phyloP scores from a whole-genome alignment of 305 asterid genomes.

The Coffea humblotiana region DNA sequence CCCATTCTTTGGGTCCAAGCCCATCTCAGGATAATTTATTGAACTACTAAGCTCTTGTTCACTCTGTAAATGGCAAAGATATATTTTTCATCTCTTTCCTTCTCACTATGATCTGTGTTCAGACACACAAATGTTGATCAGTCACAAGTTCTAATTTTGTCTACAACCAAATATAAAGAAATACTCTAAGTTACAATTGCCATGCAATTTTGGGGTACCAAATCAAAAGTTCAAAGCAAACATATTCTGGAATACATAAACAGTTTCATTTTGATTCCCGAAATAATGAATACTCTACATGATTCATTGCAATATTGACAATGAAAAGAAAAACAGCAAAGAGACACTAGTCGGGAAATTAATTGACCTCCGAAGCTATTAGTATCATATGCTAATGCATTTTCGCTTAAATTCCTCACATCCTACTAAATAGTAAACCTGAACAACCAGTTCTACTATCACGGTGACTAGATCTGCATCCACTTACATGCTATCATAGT shows the following conservation, averaged over 20 bases:
- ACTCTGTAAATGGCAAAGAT: neutral
- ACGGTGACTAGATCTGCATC: neutral
- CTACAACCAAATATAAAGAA: neutral
- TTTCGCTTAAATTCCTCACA: neutral
- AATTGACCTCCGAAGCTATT: neutral
- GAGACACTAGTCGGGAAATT: neutral
- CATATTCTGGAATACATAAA: neutral
- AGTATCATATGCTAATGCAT: neutral
- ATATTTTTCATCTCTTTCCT: neutral
- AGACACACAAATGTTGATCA: neutral
- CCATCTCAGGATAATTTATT: neutral
- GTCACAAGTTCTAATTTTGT: neutral
- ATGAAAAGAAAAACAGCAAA: neutral
- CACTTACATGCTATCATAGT: neutral
- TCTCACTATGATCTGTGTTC: neutral
- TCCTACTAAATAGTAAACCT: neutral
- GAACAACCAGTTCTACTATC: neutral
- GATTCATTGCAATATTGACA: neutral
- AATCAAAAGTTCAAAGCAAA: neutral
- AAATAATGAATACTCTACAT: neutral
- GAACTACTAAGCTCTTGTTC: neutral
- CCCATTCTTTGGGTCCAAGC: neutral
- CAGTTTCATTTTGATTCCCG: neutral
- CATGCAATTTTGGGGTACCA: neutral
- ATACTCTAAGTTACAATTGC: neutral